Conservation (phyloP, 108 stramenopile genomes). For the Skeletonema costatum region DNA sequence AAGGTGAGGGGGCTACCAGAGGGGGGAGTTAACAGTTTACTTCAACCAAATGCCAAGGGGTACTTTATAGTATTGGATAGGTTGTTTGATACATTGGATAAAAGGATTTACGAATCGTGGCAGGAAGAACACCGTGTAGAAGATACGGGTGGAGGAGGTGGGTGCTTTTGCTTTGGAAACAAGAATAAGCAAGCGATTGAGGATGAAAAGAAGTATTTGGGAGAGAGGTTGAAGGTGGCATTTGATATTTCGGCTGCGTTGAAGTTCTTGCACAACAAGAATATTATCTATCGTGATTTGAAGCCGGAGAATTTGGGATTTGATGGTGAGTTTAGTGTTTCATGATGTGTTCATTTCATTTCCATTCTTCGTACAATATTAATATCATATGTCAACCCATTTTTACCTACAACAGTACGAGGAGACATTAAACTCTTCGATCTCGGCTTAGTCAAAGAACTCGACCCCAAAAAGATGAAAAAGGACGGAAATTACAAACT, state of each 20-base stretch:
- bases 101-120: conserved; percentile 48
- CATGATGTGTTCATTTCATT: neutral
- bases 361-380: neutral
- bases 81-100: conserved; percentile 68
- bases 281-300: conserved; percentile 80
- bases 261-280: conserved; percentile 66
- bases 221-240: conserved; percentile 65
- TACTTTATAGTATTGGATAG: conserved; percentile 83
- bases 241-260: conserved; percentile 81
- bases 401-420: neutral
- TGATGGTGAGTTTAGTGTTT: conserved; percentile 19
- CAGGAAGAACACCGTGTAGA: neutral
- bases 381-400: neutral
- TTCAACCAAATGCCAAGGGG: conserved; percentile 29
- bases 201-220: conserved; percentile 34
- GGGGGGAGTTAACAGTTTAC: conserved; percentile 44
- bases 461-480: conserved; percentile 14
- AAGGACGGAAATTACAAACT: conserved; percentile 2
- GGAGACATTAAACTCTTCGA: conserved; percentile 50
- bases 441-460: conserved; percentile 46
- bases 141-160: neutral
- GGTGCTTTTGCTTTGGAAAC: conserved; percentile 3
- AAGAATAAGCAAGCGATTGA: neutral
- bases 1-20: conserved; percentile 66
- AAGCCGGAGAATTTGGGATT: conserved; percentile 55